Evolutionary conservation across 2,329 filamentous ascomycete species (phyloP).

Genomic region (Xylariaceae sp.): DNA sequence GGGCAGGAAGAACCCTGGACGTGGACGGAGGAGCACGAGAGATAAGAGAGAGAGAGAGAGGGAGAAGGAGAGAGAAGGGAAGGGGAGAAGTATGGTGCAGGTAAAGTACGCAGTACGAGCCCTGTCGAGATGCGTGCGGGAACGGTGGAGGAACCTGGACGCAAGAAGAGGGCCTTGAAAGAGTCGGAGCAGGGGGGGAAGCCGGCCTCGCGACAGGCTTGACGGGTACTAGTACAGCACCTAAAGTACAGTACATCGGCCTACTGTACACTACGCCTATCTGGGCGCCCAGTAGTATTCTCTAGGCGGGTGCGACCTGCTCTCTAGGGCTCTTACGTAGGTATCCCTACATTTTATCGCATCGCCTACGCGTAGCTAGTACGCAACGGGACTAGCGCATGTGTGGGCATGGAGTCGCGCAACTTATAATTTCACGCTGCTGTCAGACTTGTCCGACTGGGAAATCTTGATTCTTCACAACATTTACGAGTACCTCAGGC

Average conservation of each 20-base stretch:
- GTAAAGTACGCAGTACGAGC: neutral
- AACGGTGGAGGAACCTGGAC: neutral
- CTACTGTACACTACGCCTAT: neutral
- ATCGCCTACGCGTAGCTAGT: neutral
- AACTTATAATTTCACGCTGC: neutral
- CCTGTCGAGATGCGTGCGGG: neutral
- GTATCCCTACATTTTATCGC: neutral
- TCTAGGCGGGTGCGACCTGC: neutral
- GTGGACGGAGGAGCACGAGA: slow-evolving; percentile 3
- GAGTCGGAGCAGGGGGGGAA: neutral
- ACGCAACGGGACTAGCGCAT: neutral
- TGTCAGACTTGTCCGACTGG: neutral
- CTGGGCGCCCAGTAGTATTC: neutral
- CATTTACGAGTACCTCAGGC: too few species aligned
- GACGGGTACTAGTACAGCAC: neutral
- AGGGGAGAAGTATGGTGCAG: neutral
- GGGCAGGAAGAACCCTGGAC: slow-evolving; percentile 8
- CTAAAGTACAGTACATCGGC: neutral
- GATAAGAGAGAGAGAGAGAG: slow-evolving; percentile 6
- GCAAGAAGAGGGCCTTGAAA: neutral
- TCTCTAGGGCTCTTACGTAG: neutral
- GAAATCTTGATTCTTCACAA: too few species aligned
- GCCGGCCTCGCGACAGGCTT: neutral
- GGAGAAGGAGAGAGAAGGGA: slow-evolving; percentile 5
- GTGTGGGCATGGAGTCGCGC: neutral